Base-by-base conservation (phyloP, 306 rosid genomes). In the Gleditsia sinensis region DNA sequence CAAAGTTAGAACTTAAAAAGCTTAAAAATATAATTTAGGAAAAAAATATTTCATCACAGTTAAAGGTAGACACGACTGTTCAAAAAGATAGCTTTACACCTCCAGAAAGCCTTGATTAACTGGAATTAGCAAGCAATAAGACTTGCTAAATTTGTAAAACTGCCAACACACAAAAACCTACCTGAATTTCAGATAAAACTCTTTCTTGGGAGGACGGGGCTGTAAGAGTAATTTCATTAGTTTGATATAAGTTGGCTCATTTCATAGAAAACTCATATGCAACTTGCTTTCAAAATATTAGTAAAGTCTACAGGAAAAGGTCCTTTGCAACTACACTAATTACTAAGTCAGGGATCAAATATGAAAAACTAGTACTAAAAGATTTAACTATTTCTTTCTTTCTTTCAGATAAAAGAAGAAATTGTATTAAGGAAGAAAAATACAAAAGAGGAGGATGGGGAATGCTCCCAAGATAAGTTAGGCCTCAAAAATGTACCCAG, bases 401-500 rank as follows among this genome's bases (percentile, higher is more conserved):
- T n/a, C n/a, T n/a, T n/a, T n/a, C n/a, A n/a, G n/a, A n/a, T n/a
- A n/a, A n/a, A n/a, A n/a, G n/a, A n/a, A n/a, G n/a, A n/a, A n/a
- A n/a, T n/a, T n/a, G n/a, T n/a, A n/a, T n/a, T n/a, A n/a, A n/a
- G n/a, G n/a, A n/a, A n/a, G n/a, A n/a, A n/a, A n/a, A n/a, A n/a
- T n/a, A n/a, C n/a, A n/a, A n/a, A n/a, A n/a, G n/a, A n/a, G n/a
- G n/a, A n/a, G n/a, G n/a, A n/a, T n/a, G n/a, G n/a, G n/a, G n/a
- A n/a, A n/a, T n/a, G n/a, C n/a, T n/a, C n/a, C n/a, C n/a, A n/a
- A n/a, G n/a, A n/a, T n/a, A n/a, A n/a, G 49, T 13, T 23, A 70
- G 78, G 80, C 46, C 74, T 17, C 66, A 25, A 78, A 61, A 83
- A 50, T 60, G 60, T 93, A 93, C 98, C 98, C 94, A 0, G 76